These are phyloP conservation scores for Mortierella alpina DNA, from an alignment of 192 early-diverging fungal genomes.

Conservation along the genomic window DNA sequence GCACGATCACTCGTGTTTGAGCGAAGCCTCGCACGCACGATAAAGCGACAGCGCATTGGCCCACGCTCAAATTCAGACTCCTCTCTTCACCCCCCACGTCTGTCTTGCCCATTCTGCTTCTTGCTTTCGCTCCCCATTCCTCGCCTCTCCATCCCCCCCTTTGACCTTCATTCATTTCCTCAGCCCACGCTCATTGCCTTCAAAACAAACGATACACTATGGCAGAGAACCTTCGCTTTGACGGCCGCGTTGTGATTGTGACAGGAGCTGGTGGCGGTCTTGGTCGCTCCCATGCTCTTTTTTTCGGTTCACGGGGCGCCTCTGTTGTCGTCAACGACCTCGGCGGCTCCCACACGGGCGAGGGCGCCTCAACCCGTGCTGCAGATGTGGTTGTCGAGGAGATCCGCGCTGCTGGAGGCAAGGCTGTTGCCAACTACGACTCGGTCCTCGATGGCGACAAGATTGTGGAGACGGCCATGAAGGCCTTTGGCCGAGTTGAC, in stretches of 20 bases:
- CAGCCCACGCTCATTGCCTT: background rate
- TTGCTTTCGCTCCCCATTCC: background rate
- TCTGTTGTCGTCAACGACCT: slow-evolving; percentile 98
- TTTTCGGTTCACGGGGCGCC: slow-evolving; percentile 90
- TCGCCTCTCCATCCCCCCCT: background rate
- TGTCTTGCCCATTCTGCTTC: background rate
- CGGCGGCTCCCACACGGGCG: slow-evolving; percentile 81
- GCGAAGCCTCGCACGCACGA: no score
- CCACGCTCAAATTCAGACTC: no score
- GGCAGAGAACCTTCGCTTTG: slow-evolving; percentile 70
- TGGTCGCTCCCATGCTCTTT: slow-evolving; percentile 91
- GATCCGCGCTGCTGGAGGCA: slow-evolving; percentile 86
- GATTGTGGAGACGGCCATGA: slow-evolving; percentile 97
- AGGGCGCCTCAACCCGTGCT: slow-evolving; percentile 78
- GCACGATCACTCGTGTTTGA: no score
- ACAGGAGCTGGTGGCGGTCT: slow-evolving; percentile 97
- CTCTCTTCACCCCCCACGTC: slow-evolving; percentile 2
- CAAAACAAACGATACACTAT: slow-evolving; percentile 19
- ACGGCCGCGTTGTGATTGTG: slow-evolving; percentile 90
- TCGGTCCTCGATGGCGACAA: slow-evolving; percentile 97
- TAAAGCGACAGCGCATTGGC: no score
- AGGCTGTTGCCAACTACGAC: slow-evolving; percentile 96
- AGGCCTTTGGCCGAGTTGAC: slow-evolving; percentile 95
- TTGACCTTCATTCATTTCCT: background rate
- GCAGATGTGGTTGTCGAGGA: slow-evolving; percentile 90